Base-by-base conservation (phyloP, 2,329 filamentous ascomycete genomes). In the Fusarium tupiense region DNA sequence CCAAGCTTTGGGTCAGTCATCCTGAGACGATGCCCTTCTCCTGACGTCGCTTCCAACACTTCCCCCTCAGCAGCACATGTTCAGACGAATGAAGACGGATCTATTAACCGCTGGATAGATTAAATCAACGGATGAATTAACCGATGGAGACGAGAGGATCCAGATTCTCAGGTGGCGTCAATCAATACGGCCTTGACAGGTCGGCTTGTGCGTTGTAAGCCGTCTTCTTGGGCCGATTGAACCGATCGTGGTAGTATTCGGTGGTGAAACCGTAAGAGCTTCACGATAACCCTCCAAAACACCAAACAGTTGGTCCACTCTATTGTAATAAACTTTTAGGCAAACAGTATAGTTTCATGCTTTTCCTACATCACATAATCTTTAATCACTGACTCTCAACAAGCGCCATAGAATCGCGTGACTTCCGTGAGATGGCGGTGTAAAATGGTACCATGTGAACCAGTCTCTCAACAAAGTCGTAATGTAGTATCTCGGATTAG, bases 341-440 rank as follows among this genome's bases (percentile, higher is more conserved):
- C 6, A 29, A 43, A 40, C 10, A 49, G 22, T 49, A 22, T 54
- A 20, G 43, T 24, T 53, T 59, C 58, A 64, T 54, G 47, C 47
- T 31, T 26, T 24, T 57, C 38, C 61, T 59, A n/a, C 37, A 40
- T 46, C 17, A n/a, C 22, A 54, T 40, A 35, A 61, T 53, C 58
- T 22, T 33, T 20, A 31, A 38, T 24, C 11, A 35, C 20, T 49
- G 37, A 37, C 16, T 24, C 31, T 24, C 31, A 46, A 58, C 61
- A 50, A 49, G n/a, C 62, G 24, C 24, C 31, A 52, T 22, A 46
- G 40, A 64, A 64, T 66, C 67, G 53, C 37, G 37, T 66, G 72
- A 69, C 64, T 31, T 16, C 24, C 33, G 11, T 35, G 6, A 70
- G 22, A 50, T 65, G 50, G 52, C 67, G 71, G 63, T 73, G 56